These are phyloP conservation scores for Blastocystis sp. DNA, from an alignment of 352 stramenopile genomes.

Conservation along the genomic window DNA sequence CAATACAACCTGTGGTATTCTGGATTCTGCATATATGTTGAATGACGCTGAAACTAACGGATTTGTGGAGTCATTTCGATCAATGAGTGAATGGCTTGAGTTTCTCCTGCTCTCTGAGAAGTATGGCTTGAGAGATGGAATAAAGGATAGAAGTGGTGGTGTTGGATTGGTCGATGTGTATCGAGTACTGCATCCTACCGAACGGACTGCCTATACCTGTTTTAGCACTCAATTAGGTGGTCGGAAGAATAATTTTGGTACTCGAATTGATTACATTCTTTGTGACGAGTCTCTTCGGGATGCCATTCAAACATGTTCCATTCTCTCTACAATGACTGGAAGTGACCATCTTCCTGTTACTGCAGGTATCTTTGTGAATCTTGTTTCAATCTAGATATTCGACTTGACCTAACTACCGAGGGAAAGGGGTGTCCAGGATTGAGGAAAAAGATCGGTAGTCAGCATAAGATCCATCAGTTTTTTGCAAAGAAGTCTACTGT, in stretches of 20 bases:
- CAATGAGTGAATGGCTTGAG: conserved; percentile 20
- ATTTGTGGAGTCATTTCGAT: neutral
- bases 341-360: neutral
- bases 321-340: neutral
- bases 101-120: neutral
- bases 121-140: neutral
- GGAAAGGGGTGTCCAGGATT: neutral
- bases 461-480: conserved; percentile 8
- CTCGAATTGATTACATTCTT: conserved; percentile 81
- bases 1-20: neutral
- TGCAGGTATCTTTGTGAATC: neutral
- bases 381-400: neutral
- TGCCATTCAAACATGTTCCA: neutral
- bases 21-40: conserved; percentile 14
- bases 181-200: conserved; percentile 72
- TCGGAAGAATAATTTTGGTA: conserved; percentile 80
- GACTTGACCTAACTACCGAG: neutral
- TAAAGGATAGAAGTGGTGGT: neutral
- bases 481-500: neutral
- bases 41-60: neutral
- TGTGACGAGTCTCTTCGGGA: neutral
- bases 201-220: conserved; percentile 77
- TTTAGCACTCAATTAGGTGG: conserved; percentile 78
- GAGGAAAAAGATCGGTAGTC: neutral
- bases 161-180: conserved; percentile 73